Evolutionary conservation across 2,329 filamentous ascomycete species (phyloP).

Genomic region (Penicillium palitans): DNA sequence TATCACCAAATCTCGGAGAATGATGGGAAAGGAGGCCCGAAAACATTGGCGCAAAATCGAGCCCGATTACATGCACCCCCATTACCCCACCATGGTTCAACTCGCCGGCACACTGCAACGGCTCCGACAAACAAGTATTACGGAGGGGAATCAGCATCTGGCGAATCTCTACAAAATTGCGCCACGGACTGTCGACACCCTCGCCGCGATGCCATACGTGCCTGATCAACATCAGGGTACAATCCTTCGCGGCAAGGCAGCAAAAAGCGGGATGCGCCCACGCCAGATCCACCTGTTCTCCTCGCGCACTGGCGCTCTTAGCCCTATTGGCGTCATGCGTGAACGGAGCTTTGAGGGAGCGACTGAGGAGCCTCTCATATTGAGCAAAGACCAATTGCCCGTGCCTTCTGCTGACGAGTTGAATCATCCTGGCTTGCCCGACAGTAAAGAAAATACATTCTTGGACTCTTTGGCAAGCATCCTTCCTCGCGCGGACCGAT

Average conservation of each 20-base stretch:
- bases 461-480: background rate
- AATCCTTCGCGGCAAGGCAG: conserved; percentile 38
- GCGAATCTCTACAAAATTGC: conserved; percentile 32
- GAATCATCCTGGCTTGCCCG: background rate
- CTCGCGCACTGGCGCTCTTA: conserved; percentile 15
- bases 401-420: background rate
- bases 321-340: background rate
- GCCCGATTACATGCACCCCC: conserved; percentile 45
- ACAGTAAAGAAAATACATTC: background rate
- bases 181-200: conserved; percentile 38
- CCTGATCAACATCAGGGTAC: conserved; percentile 44
- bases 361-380: background rate
- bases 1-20: conserved; percentile 19
- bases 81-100: conserved; percentile 47
- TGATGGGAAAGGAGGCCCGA: conserved; percentile 35
- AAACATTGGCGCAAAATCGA: conserved; percentile 39
- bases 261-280: background rate
- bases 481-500: conserved; percentile 11
- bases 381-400: background rate
- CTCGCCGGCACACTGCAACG: conserved; percentile 43
- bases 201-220: conserved; percentile 42
- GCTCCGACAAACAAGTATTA: conserved; percentile 38
- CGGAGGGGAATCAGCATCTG: conserved; percentile 34
- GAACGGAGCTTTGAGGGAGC: background rate
- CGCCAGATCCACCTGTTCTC: background rate